These are phyloP conservation scores for Neopestalotiopsis sp. DNA, from an alignment of 2,329 filamentous ascomycete genomes.

Conservation along the genomic window DNA sequence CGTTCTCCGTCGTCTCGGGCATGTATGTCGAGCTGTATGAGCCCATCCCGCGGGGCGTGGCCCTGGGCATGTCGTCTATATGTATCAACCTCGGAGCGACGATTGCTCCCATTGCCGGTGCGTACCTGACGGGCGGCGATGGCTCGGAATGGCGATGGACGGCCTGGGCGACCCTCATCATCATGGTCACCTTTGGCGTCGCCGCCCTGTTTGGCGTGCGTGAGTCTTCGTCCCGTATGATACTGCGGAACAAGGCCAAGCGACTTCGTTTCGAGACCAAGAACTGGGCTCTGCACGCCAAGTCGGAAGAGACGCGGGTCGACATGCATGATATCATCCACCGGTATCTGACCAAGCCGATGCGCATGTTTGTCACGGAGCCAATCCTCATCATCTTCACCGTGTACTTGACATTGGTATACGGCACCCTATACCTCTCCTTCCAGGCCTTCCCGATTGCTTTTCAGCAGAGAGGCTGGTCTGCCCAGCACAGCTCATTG, in stretches of 20 bases:
- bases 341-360: constrained; percentile 27
- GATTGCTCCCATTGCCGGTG: constrained; percentile 22
- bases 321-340: constrained; percentile 20
- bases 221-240: constrained; percentile 54
- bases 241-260: constrained; percentile 53
- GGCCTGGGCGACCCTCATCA: constrained; percentile 58
- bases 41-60: constrained; percentile 23
- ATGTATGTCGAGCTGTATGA: constrained; percentile 28
- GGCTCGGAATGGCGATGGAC: constrained; percentile 56
- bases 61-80: constrained; percentile 22
- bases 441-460: constrained; percentile 53
- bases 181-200: constrained; percentile 44
- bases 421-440: constrained; percentile 50
- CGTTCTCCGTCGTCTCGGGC: constrained; percentile 22
- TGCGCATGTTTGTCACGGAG: constrained; percentile 26
- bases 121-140: constrained; percentile 14
- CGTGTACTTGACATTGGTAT: constrained; percentile 35
- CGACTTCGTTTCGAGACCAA: constrained; percentile 51
- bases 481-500: constrained; percentile 41
- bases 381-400: constrained; percentile 27
- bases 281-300: constrained; percentile 37
- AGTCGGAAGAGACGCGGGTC: constrained; percentile 31
- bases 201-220: constrained; percentile 48
- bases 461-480: constrained; percentile 48
- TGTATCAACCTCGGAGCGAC: constrained; percentile 26